Percentiles rank a stretch among this genome's conserved stretches.
Conservation (phyloP, 129 eudicot genomes). For the Logfia minima region DNA sequence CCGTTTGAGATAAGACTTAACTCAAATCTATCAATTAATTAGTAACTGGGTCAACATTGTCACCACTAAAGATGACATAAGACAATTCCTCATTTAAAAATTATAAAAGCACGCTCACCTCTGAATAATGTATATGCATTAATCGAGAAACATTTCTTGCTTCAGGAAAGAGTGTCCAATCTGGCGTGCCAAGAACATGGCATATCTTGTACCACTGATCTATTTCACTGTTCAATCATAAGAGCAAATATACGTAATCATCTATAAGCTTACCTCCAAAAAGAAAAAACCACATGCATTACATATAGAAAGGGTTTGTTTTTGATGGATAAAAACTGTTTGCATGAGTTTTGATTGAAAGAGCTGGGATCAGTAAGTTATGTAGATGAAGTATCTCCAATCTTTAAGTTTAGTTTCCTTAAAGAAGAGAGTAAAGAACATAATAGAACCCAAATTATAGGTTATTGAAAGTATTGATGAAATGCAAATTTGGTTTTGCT, state of each 20-base stretch:
- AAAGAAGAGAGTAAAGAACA: not conserved
- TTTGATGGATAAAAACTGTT: not conserved
- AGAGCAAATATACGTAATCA: constrained; percentile 16
- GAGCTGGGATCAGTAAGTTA: not conserved
- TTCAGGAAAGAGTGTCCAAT: constrained; percentile 68
- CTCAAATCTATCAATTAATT: not conserved
- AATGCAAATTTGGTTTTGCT: not conserved
- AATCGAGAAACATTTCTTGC: constrained; percentile 60
- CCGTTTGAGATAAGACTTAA: not conserved
- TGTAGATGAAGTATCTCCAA: not conserved
- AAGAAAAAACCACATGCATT: not conserved
- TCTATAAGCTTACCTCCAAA: constrained; percentile 6
- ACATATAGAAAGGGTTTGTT: not conserved
- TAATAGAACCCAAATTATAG: not conserved
- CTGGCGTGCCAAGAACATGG: constrained; percentile 82
- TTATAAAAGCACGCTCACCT: constrained; percentile 43
- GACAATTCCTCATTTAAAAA: not conserved
- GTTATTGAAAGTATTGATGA: not conserved
- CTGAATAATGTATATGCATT: constrained; percentile 50
- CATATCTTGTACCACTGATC: constrained; percentile 94
- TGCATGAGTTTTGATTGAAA: not conserved
- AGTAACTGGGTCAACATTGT: not conserved
- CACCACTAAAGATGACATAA: not conserved
- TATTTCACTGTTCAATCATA: constrained; percentile 71
- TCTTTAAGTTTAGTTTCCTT: not conserved